phyloP scores from a whole-genome alignment of 305 asterid species.

The Fraxinus sp. region DNA sequence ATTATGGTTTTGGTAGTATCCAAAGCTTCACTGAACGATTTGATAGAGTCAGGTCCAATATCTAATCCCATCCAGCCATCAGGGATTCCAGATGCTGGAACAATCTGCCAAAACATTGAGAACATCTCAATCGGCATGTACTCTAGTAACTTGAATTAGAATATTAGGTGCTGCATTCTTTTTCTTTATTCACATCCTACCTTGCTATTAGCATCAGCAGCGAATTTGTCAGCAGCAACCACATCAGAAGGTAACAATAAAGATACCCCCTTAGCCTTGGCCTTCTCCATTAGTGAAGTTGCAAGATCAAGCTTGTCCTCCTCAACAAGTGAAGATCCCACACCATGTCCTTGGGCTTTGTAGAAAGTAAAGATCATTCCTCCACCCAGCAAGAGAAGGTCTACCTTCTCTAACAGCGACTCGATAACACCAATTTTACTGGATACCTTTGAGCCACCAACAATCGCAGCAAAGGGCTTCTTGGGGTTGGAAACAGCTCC shows the following conservation, averaged over 20 bases:
- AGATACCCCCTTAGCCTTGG: slow-evolving; percentile 68
- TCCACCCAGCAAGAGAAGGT: slow-evolving; percentile 64
- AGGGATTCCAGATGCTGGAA: slow-evolving; percentile 49
- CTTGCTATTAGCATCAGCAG: slow-evolving; percentile 84
- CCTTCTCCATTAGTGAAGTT: slow-evolving; percentile 63
- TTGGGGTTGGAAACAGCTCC: slow-evolving; percentile 68
- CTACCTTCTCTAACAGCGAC: slow-evolving; percentile 60
- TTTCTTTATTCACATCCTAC: slow-evolving; percentile 21
- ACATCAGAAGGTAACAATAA: slow-evolving; percentile 76
- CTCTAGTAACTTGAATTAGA: neutral
- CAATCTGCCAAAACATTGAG: slow-evolving; percentile 27
- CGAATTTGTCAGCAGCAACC: slow-evolving; percentile 75
- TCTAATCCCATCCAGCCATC: slow-evolving; percentile 61
- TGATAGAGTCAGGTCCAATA: slow-evolving; percentile 51
- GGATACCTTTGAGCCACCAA: slow-evolving; percentile 77
- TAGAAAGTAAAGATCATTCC: slow-evolving; percentile 76
- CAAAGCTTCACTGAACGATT: slow-evolving; percentile 37
- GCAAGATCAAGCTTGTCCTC: slow-evolving; percentile 69
- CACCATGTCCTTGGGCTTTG: slow-evolving; percentile 64
- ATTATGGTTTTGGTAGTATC: slow-evolving; percentile 45
- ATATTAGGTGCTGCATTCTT: neutral
- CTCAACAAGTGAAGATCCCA: slow-evolving; percentile 72
- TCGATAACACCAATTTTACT: slow-evolving; percentile 66
- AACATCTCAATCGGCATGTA: neutral
- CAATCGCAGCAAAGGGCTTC: slow-evolving; percentile 79